These are phyloP conservation scores for Arctostaphylos glauca DNA, from an alignment of 148 eudicot genomes.

Conservation along the genomic window DNA sequence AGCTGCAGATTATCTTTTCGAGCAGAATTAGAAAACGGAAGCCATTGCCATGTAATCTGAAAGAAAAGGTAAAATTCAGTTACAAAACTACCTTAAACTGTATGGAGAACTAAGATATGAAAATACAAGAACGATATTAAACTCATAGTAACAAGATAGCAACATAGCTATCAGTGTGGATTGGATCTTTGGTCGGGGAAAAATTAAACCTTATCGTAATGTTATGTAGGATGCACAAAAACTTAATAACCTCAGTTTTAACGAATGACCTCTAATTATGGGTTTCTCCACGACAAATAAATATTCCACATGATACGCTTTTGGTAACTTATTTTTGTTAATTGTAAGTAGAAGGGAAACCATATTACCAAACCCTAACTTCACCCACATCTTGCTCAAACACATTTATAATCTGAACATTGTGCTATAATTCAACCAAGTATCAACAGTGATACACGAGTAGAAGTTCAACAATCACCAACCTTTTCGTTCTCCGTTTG, in stretches of 20 bases:
- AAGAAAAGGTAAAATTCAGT: neutral
- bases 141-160: neutral
- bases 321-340: neutral
- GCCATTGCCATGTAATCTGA: constrained; percentile 97
- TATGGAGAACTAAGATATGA: neutral
- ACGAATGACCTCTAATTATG: neutral
- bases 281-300: neutral
- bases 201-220: neutral
- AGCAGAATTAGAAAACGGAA: constrained; percentile 71
- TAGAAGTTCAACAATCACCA: neutral
- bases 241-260: neutral
- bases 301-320: neutral
- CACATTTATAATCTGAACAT: neutral
- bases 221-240: neutral
- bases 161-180: neutral
- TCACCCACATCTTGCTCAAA: neutral
- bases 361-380: neutral
- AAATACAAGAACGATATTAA: neutral
- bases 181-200: neutral
- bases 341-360: neutral
- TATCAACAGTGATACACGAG: neutral
- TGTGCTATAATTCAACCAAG: neutral
- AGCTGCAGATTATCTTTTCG: constrained; percentile 17
- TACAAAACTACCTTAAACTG: neutral
- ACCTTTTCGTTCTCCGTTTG: constrained; percentile 70